Evolutionary conservation across 345 rosid genomes (phyloP).

Genomic region (Eucalyptus rudis): DNA sequence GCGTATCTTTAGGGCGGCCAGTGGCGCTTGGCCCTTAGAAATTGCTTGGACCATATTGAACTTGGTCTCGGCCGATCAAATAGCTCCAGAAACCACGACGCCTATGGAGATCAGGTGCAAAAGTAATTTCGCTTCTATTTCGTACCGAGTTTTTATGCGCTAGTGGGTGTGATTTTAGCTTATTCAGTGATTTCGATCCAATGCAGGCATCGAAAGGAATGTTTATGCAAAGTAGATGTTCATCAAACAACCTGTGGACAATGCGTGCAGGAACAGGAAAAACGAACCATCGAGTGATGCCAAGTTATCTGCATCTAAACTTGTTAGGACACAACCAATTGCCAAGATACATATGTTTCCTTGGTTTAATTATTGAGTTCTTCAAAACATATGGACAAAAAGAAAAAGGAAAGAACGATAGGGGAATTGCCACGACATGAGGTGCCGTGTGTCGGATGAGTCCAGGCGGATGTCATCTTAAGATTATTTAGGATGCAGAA

Average conservation of each 20-base stretch:
- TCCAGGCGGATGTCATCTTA: neutral
- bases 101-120: neutral
- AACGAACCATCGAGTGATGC: neutral
- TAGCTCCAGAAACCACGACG: neutral
- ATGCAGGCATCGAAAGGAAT: neutral
- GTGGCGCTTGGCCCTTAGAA: neutral
- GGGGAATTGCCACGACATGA: neutral
- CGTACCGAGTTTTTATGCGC: neutral
- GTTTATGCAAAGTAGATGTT: neutral
- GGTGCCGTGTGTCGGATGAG: neutral
- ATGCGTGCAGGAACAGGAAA: neutral
- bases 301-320: neutral
- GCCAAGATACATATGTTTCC: neutral
- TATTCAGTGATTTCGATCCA: neutral
- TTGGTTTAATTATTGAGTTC: neutral
- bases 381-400: neutral
- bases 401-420: neutral
- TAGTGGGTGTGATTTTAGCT: neutral
- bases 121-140: neutral
- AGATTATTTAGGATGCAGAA: neutral
- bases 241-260: neutral
- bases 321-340: neutral
- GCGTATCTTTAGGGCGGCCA: neutral
- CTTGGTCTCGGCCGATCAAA: neutral
- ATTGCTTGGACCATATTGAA: neutral